phyloP scores from a whole-genome alignment of 73 alveolate genomes.

The Tetrahymena malaccensis region DNA sequence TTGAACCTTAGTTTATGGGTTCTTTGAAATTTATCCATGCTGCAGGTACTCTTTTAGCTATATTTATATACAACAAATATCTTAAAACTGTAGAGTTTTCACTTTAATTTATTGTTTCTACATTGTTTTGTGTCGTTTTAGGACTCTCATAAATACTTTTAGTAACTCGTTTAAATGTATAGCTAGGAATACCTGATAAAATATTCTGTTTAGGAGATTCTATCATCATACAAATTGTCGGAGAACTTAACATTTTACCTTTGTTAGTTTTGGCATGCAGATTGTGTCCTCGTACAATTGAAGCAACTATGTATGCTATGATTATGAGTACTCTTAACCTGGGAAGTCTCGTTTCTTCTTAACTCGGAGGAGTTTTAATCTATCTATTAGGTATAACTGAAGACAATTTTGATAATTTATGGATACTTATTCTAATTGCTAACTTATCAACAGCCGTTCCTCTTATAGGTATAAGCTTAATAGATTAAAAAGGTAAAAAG shows the following conservation, averaged over 20 bases:
- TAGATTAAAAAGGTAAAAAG: background rate
- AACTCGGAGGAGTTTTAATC: slow-evolving; percentile 59
- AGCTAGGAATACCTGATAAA: slow-evolving; percentile 45
- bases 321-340: slow-evolving; percentile 63
- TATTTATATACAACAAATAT: slow-evolving; percentile 45
- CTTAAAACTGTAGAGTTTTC: slow-evolving; percentile 48
- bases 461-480: background rate
- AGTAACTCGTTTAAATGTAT: slow-evolving; percentile 39
- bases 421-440: slow-evolving; percentile 44
- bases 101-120: slow-evolving; percentile 42
- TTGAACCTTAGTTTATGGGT: slow-evolving; percentile 48
- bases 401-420: slow-evolving; percentile 50
- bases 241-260: slow-evolving; percentile 66
- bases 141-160: slow-evolving; percentile 40
- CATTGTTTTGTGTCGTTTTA: slow-evolving; percentile 28
- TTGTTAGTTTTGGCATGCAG: slow-evolving; percentile 69
- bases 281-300: slow-evolving; percentile 74
- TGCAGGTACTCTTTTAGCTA: slow-evolving; percentile 58
- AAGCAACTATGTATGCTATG: slow-evolving; percentile 79
- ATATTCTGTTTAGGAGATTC: slow-evolving; percentile 22
- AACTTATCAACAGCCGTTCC: background rate
- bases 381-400: slow-evolving; percentile 59
- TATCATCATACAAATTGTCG: slow-evolving; percentile 35
- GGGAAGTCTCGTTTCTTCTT: slow-evolving; percentile 57
- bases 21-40: slow-evolving; percentile 56